Percentiles rank a stretch among this genome's conserved stretches.
These are phyloP conservation scores for Hypomyces rosellus DNA, from an alignment of 2,329 filamentous ascomycete genomes.

Conservation along the genomic window DNA sequence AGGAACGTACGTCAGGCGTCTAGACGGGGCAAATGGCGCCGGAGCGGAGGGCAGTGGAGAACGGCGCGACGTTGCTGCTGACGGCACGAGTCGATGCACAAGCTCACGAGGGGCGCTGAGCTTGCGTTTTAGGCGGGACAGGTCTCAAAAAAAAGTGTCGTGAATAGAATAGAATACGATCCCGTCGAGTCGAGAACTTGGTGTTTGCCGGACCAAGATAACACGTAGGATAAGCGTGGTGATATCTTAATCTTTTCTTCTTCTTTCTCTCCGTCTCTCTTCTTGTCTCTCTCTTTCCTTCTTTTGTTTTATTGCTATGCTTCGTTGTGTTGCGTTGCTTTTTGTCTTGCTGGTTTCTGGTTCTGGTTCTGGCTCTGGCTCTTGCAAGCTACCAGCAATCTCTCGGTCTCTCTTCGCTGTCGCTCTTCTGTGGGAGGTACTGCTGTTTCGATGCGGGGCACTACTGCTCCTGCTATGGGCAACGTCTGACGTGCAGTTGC, in stretches of 20 bases:
- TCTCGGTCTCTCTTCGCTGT: background rate
- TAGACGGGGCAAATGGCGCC: slow-evolving; percentile 5
- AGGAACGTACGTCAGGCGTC: slow-evolving; percentile 12
- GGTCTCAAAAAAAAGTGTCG: too few relatives aligned
- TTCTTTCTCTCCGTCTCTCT: background rate
- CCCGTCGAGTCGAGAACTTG: background rate
- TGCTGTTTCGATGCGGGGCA: slow-evolving; percentile 11
- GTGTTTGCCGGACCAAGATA: too few relatives aligned
- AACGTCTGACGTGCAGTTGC: slow-evolving; percentile 6
- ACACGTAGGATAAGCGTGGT: background rate
- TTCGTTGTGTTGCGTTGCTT: background rate
- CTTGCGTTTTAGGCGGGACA: background rate
- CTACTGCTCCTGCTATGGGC: slow-evolving; percentile 5
- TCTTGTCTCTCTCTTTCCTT: background rate
- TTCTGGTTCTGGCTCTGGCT: background rate
- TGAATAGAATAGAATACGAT: background rate
- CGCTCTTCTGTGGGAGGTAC: background rate
- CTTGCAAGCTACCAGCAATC: too few relatives aligned
- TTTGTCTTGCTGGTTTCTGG: background rate
- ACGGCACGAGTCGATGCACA: slow-evolving; percentile 10
- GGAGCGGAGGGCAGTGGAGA: slow-evolving; percentile 12
- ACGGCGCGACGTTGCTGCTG: slow-evolving; percentile 10
- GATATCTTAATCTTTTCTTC: background rate
- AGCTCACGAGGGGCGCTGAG: slow-evolving; percentile 8
- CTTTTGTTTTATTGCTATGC: background rate